These are phyloP conservation scores for Bipolaris gigantea DNA, from an alignment of 2,329 filamentous ascomycete species.

Conservation along the genomic window DNA sequence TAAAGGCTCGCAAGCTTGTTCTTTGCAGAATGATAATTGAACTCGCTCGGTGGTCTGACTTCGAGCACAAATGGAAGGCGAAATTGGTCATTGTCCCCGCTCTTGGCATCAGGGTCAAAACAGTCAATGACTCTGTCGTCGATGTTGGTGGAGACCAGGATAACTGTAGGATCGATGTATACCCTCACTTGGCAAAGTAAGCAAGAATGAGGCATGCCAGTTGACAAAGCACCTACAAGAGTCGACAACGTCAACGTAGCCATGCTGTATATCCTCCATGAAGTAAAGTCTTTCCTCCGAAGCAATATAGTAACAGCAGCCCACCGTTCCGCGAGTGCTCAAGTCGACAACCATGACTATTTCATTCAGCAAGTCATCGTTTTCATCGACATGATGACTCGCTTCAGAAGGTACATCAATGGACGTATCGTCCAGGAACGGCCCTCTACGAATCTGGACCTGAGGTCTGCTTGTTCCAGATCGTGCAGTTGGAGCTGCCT, in stretches of 20 bases:
- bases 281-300: conserved; percentile 70
- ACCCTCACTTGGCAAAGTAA: conserved; percentile 55
- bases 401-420: conserved; percentile 6
- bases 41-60: conserved; percentile 70
- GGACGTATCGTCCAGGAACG: conserved; percentile 1
- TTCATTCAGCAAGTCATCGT: conserved; percentile 64
- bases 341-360: conserved; percentile 80
- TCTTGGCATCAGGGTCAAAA: conserved; percentile 50
- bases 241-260: conserved; percentile 64
- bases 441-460: neutral
- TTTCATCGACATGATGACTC: conserved; percentile 32
- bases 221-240: conserved; percentile 40
- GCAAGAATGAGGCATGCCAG: neutral
- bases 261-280: conserved; percentile 73
- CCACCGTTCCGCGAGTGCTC: conserved; percentile 69
- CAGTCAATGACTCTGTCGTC: conserved; percentile 53
- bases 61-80: conserved; percentile 66
- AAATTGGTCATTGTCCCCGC: conserved; percentile 49
- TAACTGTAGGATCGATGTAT: conserved; percentile 63
- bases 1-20: conserved; percentile 65
- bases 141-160: conserved; percentile 60
- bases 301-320: conserved; percentile 81
- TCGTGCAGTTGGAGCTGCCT: conserved; percentile 12
- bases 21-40: conserved; percentile 67
- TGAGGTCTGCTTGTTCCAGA: neutral